These are phyloP conservation scores for Plectranthus barbatus DNA, from an alignment of 257 asterid genomes.

Conservation along the genomic window DNA sequence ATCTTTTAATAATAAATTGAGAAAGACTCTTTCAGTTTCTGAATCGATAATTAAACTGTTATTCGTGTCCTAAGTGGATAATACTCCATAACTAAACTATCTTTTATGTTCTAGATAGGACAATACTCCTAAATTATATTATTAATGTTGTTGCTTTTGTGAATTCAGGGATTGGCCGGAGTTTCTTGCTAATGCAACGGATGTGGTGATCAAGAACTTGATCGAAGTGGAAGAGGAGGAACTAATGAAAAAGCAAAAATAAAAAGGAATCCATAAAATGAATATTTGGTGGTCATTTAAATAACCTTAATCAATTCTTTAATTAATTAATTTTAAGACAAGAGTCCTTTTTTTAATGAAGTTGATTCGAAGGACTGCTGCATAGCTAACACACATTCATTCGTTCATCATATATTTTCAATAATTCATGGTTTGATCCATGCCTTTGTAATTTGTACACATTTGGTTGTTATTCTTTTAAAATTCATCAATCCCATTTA, in stretches of 20 bases:
- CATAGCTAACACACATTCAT: not conserved
- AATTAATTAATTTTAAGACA: not conserved
- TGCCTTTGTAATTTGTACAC: no score
- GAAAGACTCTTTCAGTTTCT: no score
- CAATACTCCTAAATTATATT: no score
- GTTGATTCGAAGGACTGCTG: slow-evolving; percentile 9
- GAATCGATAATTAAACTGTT: no score
- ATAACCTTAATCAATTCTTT: not conserved
- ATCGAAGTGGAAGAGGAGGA: slow-evolving; percentile 55
- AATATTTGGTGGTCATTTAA: no score
- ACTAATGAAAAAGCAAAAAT: not conserved
- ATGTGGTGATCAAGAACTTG: slow-evolving; percentile 67
- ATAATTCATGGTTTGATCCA: not conserved
- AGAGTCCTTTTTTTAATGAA: slow-evolving; percentile 15
- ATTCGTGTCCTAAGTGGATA: no score
- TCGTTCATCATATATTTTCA: not conserved
- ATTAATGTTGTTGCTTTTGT: not conserved
- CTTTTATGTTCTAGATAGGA: no score
- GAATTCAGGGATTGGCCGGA: slow-evolving; percentile 66
- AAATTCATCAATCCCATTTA: no score
- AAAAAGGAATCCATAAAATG: not conserved
- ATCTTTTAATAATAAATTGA: no score
- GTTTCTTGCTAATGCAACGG: slow-evolving; percentile 48
- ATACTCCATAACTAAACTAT: no score
- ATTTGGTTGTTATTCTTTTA: no score